phyloP scores from a whole-genome alignment of 805 yeast species.

The Zygoascus biomembranicola region DNA sequence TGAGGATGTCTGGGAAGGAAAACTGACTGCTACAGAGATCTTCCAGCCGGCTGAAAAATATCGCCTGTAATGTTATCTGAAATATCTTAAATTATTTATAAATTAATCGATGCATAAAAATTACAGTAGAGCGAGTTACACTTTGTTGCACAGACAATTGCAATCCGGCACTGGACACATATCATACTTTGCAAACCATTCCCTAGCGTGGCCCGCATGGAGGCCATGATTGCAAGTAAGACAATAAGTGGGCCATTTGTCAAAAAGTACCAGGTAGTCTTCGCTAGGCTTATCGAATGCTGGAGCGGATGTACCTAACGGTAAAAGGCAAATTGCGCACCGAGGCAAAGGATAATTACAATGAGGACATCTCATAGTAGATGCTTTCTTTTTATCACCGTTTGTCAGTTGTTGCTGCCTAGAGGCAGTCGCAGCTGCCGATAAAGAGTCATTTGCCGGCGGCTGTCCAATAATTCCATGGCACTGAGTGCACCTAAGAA shows the following conservation, averaged over 20 bases:
- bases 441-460: neutral
- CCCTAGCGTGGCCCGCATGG: slow-evolving; percentile 93
- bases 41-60: neutral
- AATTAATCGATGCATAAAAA: neutral
- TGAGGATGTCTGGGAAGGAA: slow-evolving; percentile 26
- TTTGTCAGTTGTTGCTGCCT: neutral
- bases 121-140: neutral
- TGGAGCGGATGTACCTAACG: slow-evolving; percentile 47
- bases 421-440: neutral
- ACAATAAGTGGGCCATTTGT: slow-evolving; percentile 89
- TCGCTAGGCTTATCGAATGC: neutral
- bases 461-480: slow-evolving; percentile 32
- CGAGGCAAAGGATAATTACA: slow-evolving; percentile 85
- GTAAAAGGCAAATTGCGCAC: slow-evolving; percentile 79
- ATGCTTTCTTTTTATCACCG: neutral
- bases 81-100: neutral
- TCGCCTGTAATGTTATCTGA: neutral
- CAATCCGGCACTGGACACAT: slow-evolving; percentile 96
- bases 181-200: slow-evolving; percentile 84
- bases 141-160: slow-evolving; percentile 60
- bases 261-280: slow-evolving; percentile 31
- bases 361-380: slow-evolving; percentile 50
- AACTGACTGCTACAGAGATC: slow-evolving; percentile 18
- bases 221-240: slow-evolving; percentile 85
- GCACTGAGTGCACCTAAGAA: slow-evolving; percentile 74